Base-by-base conservation (phyloP, 202 grass and related monocot genomes). In the Setaria italica region DNA sequence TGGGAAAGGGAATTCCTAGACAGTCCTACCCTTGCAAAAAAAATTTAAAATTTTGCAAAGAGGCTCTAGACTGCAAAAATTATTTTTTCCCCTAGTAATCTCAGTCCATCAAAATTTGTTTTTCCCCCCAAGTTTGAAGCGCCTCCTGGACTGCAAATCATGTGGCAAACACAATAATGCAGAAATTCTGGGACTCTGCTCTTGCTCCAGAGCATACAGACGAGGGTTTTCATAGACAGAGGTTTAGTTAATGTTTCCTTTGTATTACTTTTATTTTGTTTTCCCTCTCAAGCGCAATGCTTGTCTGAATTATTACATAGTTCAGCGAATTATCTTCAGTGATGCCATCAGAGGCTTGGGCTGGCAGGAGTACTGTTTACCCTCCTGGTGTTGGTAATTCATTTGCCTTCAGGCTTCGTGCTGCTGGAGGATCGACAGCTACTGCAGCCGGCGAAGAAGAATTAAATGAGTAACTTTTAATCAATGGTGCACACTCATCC, bases 121-220 rank as follows among this genome's bases (percentile, higher is more conserved):
- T 60, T 72, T n/a, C 4, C 3, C n/a, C 0, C 14, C 12, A 51
- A 51, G 49, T 3, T 51, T 15, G 49, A 94, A 80, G 90, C 83
- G 70, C 83, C 85, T 74, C 39, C 85, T 84, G 91, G 62, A 73
- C 90, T 64, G 83, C 88, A 68, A 94, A 94, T 94, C 87, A 89
- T 85, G 87, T 71, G 58, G 87, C 91, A 57, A 94, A 90, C 82
- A 94, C 90, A 69, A 80, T 94, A 69, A 89, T 94, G 85, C 90
- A 94, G 6, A 92, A 92, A 70, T 92, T 94, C 56, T 97, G 90
- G 94, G 89, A 94, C 80, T 97, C 94, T 62, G 85, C 89, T 77
- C 86, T 97, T 90, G 83, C 91, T 86, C 83, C 92, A 62, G 91
- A 97, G n/a, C 80, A 87, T 76, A 72, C 85, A 39, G 88, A 92